Evolutionary conservation across 2,329 filamentous ascomycete genomes (phyloP).

Genomic region (Oidium heveae): DNA sequence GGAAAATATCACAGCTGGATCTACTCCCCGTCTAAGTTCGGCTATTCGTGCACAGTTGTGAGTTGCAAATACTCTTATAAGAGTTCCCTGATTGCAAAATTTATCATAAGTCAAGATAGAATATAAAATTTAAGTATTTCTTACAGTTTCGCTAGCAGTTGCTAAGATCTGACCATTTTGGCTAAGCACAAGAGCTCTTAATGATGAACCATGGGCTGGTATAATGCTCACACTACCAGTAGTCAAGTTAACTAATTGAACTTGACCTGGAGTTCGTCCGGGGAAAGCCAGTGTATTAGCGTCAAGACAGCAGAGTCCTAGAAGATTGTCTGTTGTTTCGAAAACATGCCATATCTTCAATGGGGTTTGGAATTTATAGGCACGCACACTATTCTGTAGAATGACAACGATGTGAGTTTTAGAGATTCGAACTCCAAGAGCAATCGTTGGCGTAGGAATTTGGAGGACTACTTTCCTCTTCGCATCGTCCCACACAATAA

Average conservation of each 20-base stretch:
- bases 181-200: constrained; percentile 60
- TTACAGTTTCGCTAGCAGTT: constrained; percentile 62
- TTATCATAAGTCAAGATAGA: too few relatives aligned
- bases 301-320: constrained; percentile 57
- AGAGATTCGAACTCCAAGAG: constrained; percentile 50
- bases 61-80: constrained; percentile 68
- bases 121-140: constrained; percentile 2
- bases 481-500: too few relatives aligned
- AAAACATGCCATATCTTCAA: constrained; percentile 48
- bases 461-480: too few relatives aligned
- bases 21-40: constrained; percentile 71
- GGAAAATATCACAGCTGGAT: constrained; percentile 68
- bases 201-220: constrained; percentile 57
- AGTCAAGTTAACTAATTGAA: constrained; percentile 59
- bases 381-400: constrained; percentile 54
- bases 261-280: constrained; percentile 65
- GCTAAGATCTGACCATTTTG: constrained; percentile 59
- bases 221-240: constrained; percentile 79
- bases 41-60: constrained; percentile 54
- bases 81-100: constrained; percentile 43
- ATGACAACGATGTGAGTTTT: constrained; percentile 56
- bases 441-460: too few relatives aligned
- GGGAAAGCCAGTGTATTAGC: constrained; percentile 57
- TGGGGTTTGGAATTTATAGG: constrained; percentile 55
- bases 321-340: constrained; percentile 64